phyloP scores from a whole-genome alignment of 2,329 filamentous ascomycete genomes.

The Cladosporium sp. region DNA sequence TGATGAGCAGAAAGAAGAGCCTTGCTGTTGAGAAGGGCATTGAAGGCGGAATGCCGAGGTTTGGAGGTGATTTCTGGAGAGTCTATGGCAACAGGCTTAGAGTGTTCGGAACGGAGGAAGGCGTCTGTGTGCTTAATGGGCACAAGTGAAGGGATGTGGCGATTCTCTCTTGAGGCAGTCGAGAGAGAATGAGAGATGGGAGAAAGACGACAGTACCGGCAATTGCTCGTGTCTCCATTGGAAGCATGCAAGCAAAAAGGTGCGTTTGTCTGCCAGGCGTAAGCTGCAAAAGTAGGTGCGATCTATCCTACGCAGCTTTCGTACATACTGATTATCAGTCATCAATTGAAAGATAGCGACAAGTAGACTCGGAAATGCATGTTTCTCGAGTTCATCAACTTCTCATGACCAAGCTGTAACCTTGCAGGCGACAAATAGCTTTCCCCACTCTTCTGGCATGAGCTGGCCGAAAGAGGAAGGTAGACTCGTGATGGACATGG shows the following conservation, averaged over 20 bases:
- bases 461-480: conserved; percentile 12
- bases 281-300: conserved; percentile 25
- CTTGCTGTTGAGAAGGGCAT: conserved; percentile 29
- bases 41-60: conserved; percentile 51
- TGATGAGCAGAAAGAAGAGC: conserved; percentile 23
- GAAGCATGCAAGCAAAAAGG: neutral
- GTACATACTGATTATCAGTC: conserved; percentile 11
- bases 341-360: conserved; percentile 3
- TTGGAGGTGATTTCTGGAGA: conserved; percentile 57
- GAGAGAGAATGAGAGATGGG: neutral
- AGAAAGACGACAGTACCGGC: neutral
- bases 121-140: conserved; percentile 42
- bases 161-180: neutral
- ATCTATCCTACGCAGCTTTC: conserved; percentile 27
- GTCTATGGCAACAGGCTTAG: conserved; percentile 61
- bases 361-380: conserved; percentile 3
- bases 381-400: neutral
- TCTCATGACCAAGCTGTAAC: neutral
- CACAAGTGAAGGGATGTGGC: neutral
- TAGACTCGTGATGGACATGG: neutral
- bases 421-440: neutral
- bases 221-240: neutral
- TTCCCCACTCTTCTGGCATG: neutral
- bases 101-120: conserved; percentile 62
- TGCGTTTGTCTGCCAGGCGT: neutral